phyloP scores from a whole-genome alignment of 176 grass and related monocot species.

The Thinopyrum elongatum region DNA sequence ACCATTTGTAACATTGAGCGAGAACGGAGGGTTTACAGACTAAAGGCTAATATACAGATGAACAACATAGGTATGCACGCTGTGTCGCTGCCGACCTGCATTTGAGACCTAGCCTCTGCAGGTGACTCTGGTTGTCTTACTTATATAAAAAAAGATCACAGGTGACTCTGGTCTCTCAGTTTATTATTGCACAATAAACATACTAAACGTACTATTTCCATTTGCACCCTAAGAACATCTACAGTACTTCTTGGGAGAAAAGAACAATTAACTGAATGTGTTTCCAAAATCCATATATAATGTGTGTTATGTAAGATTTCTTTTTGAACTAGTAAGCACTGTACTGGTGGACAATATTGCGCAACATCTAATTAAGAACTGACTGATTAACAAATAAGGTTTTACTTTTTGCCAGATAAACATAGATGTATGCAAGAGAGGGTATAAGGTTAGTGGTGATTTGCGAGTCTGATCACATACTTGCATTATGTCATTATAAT shows the following conservation, averaged over 20 bases:
- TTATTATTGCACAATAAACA: background rate
- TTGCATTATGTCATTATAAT: conserved; percentile 73
- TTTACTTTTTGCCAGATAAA: background rate
- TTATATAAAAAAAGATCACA: background rate
- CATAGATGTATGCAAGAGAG: background rate
- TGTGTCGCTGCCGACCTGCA: background rate
- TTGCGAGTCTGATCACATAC: conserved; percentile 24
- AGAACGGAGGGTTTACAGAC: background rate
- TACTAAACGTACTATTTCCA: background rate
- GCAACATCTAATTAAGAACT: background rate
- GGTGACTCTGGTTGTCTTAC: background rate
- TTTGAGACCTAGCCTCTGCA: background rate
- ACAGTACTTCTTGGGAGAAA: background rate
- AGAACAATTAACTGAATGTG: background rate
- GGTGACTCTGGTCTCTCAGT: background rate
- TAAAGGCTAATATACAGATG: background rate
- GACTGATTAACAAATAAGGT: background rate
- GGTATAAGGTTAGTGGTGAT: background rate
- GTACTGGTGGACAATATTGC: background rate
- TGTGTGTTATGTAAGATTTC: background rate
- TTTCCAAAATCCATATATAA: background rate
- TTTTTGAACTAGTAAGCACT: background rate
- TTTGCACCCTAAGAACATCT: background rate
- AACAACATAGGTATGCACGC: background rate
- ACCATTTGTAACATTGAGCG: background rate